Percentiles rank a stretch among this genome's conserved stretches.
Conservation (phyloP, 768 basidiomycete species). For the Kwoniella sp. region DNA sequence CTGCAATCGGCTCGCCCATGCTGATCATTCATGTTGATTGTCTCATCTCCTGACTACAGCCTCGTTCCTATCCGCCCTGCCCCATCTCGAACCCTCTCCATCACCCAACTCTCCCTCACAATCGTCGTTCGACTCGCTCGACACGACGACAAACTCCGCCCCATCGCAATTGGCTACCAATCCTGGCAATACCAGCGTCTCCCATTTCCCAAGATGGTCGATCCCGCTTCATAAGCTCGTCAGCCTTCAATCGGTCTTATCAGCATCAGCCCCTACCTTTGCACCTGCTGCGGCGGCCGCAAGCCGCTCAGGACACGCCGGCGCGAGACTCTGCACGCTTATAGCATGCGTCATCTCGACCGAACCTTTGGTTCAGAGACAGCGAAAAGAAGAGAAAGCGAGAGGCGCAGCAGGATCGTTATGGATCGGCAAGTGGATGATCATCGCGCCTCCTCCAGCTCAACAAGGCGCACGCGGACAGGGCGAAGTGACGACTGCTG, state of each 20-base stretch:
- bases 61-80: slow-evolving; percentile 7
- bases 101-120: not conserved
- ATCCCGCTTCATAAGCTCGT: slow-evolving; percentile 40
- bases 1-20: not conserved
- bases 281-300: not conserved
- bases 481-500: slow-evolving; percentile 21
- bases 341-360: slow-evolving; percentile 40
- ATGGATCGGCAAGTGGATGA: slow-evolving; percentile 40
- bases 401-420: slow-evolving; percentile 30
- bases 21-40: not conserved
- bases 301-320: not conserved
- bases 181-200: slow-evolving; percentile 21
- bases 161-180: slow-evolving; percentile 29
- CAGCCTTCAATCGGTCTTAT: slow-evolving; percentile 13
- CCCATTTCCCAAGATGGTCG: slow-evolving; percentile 41
- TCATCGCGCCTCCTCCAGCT: slow-evolving; percentile 23
- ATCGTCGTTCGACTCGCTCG: slow-evolving; percentile 35
- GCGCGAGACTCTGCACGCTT: slow-evolving; percentile 13
- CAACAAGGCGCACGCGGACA: not conserved
- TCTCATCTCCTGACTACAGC: not conserved
- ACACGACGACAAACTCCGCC: slow-evolving; percentile 36
- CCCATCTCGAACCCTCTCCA: not conserved
- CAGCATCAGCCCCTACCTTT: not conserved
- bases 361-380: slow-evolving; percentile 27
- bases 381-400: slow-evolving; percentile 39